Evolutionary conservation across 768 basidiomycete genomes (phyloP).

Genomic region (Termitomyces bulborhizus): DNA sequence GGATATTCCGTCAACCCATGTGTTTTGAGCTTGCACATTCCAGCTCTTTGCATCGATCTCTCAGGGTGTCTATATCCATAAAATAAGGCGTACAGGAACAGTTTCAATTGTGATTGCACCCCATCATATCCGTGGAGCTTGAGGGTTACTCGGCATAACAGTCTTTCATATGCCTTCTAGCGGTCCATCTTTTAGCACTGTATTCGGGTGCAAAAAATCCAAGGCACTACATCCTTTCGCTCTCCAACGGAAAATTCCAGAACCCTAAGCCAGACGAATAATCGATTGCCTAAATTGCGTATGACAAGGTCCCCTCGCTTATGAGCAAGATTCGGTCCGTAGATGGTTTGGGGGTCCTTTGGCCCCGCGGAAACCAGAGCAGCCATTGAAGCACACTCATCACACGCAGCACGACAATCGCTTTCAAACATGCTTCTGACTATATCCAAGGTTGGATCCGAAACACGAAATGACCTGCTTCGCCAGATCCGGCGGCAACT

Average conservation of each 20-base stretch:
- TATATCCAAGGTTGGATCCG: background rate
- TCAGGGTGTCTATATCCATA: background rate
- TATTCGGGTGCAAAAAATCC: constrained; percentile 1
- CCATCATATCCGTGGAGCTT: background rate
- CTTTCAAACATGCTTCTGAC: background rate
- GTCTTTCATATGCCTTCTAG: background rate
- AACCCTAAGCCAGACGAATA: background rate
- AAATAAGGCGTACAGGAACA: background rate
- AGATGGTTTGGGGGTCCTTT: background rate
- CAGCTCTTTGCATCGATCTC: background rate
- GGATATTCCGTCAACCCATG: background rate
- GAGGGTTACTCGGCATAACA: background rate
- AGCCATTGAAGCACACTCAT: background rate
- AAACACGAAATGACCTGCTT: background rate
- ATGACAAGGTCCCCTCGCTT: background rate
- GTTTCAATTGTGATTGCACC: background rate
- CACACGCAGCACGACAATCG: background rate
- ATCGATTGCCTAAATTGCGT: background rate
- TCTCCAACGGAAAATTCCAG: background rate
- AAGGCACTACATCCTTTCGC: background rate
- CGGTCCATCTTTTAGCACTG: constrained; percentile 1
- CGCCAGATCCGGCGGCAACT: constrained; percentile 14
- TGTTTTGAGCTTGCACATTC: background rate
- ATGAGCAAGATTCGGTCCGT: background rate
- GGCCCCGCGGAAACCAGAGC: background rate